Base-by-base conservation (phyloP, 176 grass and related monocot genomes). In the Paspalum vaginatum region DNA sequence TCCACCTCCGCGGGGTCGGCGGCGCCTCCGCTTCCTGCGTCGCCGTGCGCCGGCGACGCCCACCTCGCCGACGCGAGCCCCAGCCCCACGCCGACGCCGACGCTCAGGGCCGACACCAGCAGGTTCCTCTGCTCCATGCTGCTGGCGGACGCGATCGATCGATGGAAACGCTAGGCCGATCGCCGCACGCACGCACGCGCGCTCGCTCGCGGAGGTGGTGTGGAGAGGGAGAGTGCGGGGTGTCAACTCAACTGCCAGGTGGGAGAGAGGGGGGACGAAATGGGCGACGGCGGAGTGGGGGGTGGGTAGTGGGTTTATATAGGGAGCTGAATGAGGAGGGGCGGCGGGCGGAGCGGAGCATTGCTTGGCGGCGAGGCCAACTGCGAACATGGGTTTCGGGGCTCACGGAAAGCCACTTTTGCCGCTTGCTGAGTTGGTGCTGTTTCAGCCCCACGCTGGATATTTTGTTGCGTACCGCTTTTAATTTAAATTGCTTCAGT, bases 101-200 rank as follows among this genome's bases (percentile, higher is more conserved):
- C 84, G 24, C 96, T 82, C 22, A 98, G 75, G 11, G 96, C 96
- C 69, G 96, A 98, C 32, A 94, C 88, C 26, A 98, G 27, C 37
- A 98, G 71, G 54, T 64, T 89, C 90, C 83, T 95, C 89, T 98
- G 96, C 88, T 98, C 96, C 96, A 98, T 97, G 81, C 11, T 8
- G 51, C 32, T 32, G 32, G 32, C 32, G 32, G 32, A 32, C 32
- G 32, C 13, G 64, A n/a, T 42, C 18, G 50, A 44, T 14, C 21
- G 62, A 8, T 61, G 32, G 32, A 32, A 32, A 32, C 70, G 50
- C 6, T 14, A 24, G 69, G 2, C 52, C 7, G 7, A 16, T 13
- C 65, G 38, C 39, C 60, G 8, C 12, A 37, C 20, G 41, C 41
- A 3, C 66, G 67, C 44, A 48, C 21, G 67, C 44, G 48, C 32